phyloP scores from a whole-genome alignment of 345 rosid species.

The Camelina laxa region DNA sequence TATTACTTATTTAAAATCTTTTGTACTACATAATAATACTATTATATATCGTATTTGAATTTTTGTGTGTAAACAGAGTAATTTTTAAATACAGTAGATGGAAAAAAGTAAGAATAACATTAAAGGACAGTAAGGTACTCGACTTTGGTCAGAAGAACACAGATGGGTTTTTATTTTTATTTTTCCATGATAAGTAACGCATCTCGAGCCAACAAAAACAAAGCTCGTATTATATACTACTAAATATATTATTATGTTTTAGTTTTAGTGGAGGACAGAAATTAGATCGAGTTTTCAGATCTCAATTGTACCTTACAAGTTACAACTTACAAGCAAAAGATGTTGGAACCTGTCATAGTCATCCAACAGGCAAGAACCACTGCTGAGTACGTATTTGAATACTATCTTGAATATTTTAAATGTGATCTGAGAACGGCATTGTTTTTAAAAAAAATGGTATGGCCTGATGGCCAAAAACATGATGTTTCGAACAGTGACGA shows the following conservation, averaged over 20 bases:
- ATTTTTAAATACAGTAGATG: too few species aligned
- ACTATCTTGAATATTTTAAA: not conserved
- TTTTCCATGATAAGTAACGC: not conserved
- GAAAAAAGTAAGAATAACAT: too few species aligned
- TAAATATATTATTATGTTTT: not conserved
- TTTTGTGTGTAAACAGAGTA: too few species aligned
- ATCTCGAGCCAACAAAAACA: constrained; percentile 25
- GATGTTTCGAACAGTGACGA: not conserved
- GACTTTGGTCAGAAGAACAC: constrained; percentile 29
- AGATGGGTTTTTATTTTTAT: not conserved
- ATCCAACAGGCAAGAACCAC: constrained; percentile 18
- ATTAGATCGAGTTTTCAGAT: constrained; percentile 33
- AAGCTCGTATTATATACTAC: not conserved
- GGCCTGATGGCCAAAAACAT: not conserved
- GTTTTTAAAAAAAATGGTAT: too few species aligned
- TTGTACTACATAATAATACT: not conserved
- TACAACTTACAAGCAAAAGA: constrained; percentile 11
- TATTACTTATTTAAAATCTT: not conserved
- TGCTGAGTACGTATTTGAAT: not conserved
- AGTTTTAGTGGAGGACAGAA: constrained; percentile 34
- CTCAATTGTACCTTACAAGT: constrained; percentile 35
- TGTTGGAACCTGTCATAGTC: constrained; percentile 5
- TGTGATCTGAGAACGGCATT: not conserved
- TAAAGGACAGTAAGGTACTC: constrained; percentile 10
- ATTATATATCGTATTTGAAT: too few species aligned